Evolutionary conservation across 768 basidiomycete species (phyloP), one percentile per base, ranked within the genome.

Genomic region (Exsudoporus frostii): DNA sequence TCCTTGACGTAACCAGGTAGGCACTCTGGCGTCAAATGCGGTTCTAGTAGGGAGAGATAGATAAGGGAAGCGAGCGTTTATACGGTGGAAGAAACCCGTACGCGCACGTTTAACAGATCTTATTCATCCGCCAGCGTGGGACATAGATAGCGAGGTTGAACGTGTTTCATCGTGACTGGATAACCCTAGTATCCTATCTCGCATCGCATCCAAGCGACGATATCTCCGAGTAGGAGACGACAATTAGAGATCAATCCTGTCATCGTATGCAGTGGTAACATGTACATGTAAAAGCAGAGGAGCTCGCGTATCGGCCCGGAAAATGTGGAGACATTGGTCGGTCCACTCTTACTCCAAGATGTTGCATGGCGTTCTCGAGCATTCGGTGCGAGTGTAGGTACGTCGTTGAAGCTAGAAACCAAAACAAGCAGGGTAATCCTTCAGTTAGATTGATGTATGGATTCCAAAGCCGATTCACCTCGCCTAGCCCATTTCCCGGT

Each of bases 191-290:
- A 29, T 30, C 55, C 20, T 47, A 58, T 53, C 56, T 47, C 34
- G 39, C 19, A 29, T 53, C 34, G 44, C 30, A 5, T 29, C 13
- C 39, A 42, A 46, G 56, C 39, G 56, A 57, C 19, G 39, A 45
- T 14, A 42, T n/a, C 14, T 22, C 38, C 17, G 48, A 22, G 40
- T 25, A 34, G 42, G 25, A 32, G 45, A 36, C 52, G 37, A 43
- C 37, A 45, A 50, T 39, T 17, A 50, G 36, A 27, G 3, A 3
- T 22, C 30, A 11, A 37, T 39, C 33, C 43, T 60, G 37, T 20
- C 7, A 6, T 33, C 32, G 20, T 40, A 36, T 24, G 17, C 9
- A 43, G 43, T 41, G 33, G 24, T 22, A 29, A 20, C 14, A 27
- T 19, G 36, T 32, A 20, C 14, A 27, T 19, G 36, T 32, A 19